Evolutionary conservation across 2,329 filamentous ascomycete species (phyloP).

Genomic region (Beauveria varroae): DNA sequence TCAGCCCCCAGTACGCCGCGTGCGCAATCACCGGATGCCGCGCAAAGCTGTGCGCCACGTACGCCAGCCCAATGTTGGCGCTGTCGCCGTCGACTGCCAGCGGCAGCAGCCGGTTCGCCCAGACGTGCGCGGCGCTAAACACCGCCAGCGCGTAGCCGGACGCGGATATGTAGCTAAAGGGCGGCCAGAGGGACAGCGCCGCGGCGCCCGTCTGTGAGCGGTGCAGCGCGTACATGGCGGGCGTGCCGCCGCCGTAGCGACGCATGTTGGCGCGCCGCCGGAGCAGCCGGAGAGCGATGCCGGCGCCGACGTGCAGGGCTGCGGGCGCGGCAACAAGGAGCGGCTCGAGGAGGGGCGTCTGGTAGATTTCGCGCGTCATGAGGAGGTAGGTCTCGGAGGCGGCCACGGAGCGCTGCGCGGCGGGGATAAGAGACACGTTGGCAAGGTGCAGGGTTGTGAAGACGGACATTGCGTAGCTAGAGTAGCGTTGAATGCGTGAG

Average conservation of each 20-base stretch:
- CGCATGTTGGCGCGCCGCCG: slow-evolving; percentile 62
- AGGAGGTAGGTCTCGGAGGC: slow-evolving; percentile 80
- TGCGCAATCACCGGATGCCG: slow-evolving; percentile 60
- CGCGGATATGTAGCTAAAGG: slow-evolving; percentile 59
- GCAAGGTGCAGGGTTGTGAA: slow-evolving; percentile 71
- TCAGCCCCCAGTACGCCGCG: slow-evolving; percentile 59
- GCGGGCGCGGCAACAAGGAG: slow-evolving; percentile 71
- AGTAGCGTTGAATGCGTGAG: slow-evolving; percentile 75
- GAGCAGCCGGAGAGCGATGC: slow-evolving; percentile 68
- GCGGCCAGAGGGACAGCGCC: slow-evolving; percentile 54
- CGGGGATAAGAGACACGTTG: slow-evolving; percentile 75
- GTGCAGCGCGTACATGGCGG: slow-evolving; percentile 37
- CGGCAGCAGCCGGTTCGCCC: slow-evolving; percentile 70
- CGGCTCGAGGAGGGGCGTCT: slow-evolving; percentile 72
- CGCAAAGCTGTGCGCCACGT: slow-evolving; percentile 78
- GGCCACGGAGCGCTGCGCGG: slow-evolving; percentile 63
- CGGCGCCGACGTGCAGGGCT: slow-evolving; percentile 66
- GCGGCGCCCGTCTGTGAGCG: slow-evolving; percentile 25
- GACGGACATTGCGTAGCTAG: slow-evolving; percentile 73
- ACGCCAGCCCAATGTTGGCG: slow-evolving; percentile 77
- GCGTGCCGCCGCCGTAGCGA: slow-evolving; percentile 66
- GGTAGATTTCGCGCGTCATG: slow-evolving; percentile 86
- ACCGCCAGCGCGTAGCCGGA: slow-evolving; percentile 65
- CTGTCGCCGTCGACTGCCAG: slow-evolving; percentile 72
- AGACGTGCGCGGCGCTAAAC: slow-evolving; percentile 62